Evolutionary conservation across 2,329 filamentous ascomycete species (phyloP).

Genomic region (Penicillium sp.): DNA sequence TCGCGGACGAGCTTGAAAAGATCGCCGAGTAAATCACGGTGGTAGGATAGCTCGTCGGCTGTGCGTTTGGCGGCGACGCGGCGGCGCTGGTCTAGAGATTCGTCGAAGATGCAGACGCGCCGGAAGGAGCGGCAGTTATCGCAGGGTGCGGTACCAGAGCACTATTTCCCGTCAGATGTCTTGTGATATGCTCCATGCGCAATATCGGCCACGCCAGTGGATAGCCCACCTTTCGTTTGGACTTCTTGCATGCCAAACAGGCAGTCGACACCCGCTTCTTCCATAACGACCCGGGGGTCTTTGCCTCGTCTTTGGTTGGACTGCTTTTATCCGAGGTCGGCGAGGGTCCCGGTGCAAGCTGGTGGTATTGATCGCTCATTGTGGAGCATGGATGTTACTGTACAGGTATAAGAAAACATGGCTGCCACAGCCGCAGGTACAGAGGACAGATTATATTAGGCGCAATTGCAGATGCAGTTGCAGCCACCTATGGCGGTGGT

Average conservation of each 20-base stretch:
- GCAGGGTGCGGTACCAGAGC: constrained; percentile 39
- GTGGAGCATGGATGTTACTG: no score
- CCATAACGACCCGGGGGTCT: constrained; percentile 10
- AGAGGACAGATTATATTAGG: background rate
- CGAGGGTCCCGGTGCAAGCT: constrained; percentile 27
- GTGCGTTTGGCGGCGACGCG: constrained; percentile 42
- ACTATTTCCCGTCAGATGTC: no score
- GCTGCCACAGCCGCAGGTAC: background rate
- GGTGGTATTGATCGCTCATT: constrained; percentile 18
- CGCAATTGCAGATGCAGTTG: background rate
- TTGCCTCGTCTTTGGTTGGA: constrained; percentile 11
- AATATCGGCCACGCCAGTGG: no score
- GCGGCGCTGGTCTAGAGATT: constrained; percentile 55
- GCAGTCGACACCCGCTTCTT: constrained; percentile 43
- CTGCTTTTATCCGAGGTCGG: constrained; percentile 16
- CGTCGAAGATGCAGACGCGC: constrained; percentile 54
- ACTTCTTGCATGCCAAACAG: constrained; percentile 42
- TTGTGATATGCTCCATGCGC: no score
- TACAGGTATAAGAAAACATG: background rate
- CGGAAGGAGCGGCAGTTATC: constrained; percentile 39
- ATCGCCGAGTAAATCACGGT: constrained; percentile 40
- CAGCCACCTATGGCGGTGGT: no score
- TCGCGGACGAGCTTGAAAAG: constrained; percentile 36
- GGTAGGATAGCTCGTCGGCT: constrained; percentile 40
- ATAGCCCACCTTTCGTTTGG: constrained; percentile 37